Conservation (phyloP, 2,329 filamentous ascomycete species). For the Cordyceps cicadae region DNA sequence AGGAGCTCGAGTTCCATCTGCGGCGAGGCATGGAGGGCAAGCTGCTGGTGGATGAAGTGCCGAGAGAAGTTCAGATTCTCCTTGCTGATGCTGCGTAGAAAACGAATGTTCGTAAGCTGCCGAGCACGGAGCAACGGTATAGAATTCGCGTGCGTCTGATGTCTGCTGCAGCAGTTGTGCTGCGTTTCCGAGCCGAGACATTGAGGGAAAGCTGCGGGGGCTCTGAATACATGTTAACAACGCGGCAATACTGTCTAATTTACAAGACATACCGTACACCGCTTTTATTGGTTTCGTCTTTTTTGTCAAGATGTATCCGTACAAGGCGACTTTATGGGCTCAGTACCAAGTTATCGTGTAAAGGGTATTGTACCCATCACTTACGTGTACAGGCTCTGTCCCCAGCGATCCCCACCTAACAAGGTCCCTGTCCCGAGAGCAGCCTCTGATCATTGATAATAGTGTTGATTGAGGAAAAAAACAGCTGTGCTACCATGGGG, state of each 20-base stretch:
- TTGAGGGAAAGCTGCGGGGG: no score
- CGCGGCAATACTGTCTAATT: no score
- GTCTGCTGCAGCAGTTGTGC: no score
- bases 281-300: no score
- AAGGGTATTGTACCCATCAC: conserved; percentile 3
- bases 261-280: no score
- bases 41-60: background rate
- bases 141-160: no score
- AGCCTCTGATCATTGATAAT: no score
- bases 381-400: background rate
- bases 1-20: background rate
- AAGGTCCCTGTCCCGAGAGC: background rate
- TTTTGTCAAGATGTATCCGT: background rate
- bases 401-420: background rate
- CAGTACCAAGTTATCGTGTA: background rate
- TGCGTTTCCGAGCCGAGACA: no score
- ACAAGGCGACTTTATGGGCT: no score
- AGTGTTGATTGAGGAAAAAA: no score
- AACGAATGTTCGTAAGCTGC: background rate
- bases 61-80: background rate
- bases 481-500: no score
- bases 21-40: background rate
- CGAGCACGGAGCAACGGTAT: background rate
- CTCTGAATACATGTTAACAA: no score
- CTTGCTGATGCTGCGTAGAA: background rate